Percentiles rank a stretch among this genome's conserved stretches.
Conservation (phyloP, 345 rosid species). For the Aquilaria yunnanensis region DNA sequence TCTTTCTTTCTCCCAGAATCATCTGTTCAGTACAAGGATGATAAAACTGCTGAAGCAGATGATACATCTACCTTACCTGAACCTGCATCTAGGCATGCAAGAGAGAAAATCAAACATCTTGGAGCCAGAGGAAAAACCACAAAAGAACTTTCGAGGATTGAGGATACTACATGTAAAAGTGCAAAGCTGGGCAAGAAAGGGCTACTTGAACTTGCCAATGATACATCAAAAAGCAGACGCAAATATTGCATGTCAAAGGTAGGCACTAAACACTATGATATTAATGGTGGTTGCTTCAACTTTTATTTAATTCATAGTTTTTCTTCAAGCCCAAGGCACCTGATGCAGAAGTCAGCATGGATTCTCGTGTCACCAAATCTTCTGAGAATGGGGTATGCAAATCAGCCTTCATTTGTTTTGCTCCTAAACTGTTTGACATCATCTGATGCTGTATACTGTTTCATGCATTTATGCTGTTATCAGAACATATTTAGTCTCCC, state of each 20-base stretch:
- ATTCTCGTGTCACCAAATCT: conserved; percentile 30
- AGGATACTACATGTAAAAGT: conserved; percentile 36
- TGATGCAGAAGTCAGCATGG: conserved; percentile 32
- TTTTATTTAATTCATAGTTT: conserved; percentile 7
- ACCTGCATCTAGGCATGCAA: conserved; percentile 38
- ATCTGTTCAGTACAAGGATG: conserved; percentile 64
- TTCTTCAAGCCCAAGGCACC: conserved; percentile 36
- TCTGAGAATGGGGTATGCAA: conserved; percentile 41
- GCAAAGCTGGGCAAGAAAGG: conserved; percentile 50
- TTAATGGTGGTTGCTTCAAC: conserved; percentile 5
- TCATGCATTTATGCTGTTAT: conserved; percentile 3
- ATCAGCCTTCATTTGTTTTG: conserved; percentile 7
- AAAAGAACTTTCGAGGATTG: conserved; percentile 26
- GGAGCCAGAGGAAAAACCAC: conserved; percentile 37
- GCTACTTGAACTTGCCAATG: conserved; percentile 28
- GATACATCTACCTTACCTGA: conserved; percentile 49
- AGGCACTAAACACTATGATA: conserved; percentile 4
- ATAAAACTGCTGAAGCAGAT: conserved; percentile 38
- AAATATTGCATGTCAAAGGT: conserved; percentile 40
- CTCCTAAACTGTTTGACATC: neutral
- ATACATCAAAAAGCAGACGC: conserved; percentile 44
- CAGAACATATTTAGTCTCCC: too few species aligned
- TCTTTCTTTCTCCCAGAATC: conserved; percentile 46
- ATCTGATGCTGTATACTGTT: neutral
- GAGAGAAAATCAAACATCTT: conserved; percentile 33